Evolutionary conservation across 2,329 filamentous ascomycete genomes (phyloP).

Genomic region (Aureobasidium sp.): DNA sequence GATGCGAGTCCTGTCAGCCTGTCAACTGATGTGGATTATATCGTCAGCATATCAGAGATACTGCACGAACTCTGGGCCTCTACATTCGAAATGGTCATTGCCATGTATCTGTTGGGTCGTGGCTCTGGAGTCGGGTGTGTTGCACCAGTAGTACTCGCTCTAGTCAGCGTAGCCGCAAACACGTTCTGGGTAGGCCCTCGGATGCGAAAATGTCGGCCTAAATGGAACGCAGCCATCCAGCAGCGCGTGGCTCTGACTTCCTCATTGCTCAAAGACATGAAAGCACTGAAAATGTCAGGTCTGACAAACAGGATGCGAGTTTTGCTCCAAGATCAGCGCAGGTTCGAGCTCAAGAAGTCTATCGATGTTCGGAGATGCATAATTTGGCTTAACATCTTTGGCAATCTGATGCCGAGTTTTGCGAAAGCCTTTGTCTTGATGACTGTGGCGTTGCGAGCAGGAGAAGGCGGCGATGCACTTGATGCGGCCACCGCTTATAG

Average conservation of each 20-base stretch:
- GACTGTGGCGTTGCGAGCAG: neutral
- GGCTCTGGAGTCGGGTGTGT: neutral
- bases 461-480: neutral
- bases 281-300: slow-evolving; percentile 15
- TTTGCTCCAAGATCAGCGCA: neutral
- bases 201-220: neutral
- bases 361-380: neutral
- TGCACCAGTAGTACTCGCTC: neutral
- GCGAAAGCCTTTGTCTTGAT: neutral
- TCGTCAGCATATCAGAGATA: neutral
- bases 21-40: slow-evolving; percentile 10
- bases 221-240: slow-evolving; percentile 14
- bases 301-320: neutral
- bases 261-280: slow-evolving; percentile 9
- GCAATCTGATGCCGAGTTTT: neutral
- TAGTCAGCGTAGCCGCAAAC: neutral
- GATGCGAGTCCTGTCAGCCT: slow-evolving; percentile 9
- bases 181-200: neutral
- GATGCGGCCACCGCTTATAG: neutral
- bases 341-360: neutral
- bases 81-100: slow-evolving; percentile 8
- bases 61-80: slow-evolving; percentile 14
- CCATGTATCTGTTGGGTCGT: neutral
- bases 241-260: slow-evolving; percentile 7
- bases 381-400: neutral